These are phyloP conservation scores for Agaricus bisporus DNA, from an alignment of 768 basidiomycete species.

Conservation along the genomic window DNA sequence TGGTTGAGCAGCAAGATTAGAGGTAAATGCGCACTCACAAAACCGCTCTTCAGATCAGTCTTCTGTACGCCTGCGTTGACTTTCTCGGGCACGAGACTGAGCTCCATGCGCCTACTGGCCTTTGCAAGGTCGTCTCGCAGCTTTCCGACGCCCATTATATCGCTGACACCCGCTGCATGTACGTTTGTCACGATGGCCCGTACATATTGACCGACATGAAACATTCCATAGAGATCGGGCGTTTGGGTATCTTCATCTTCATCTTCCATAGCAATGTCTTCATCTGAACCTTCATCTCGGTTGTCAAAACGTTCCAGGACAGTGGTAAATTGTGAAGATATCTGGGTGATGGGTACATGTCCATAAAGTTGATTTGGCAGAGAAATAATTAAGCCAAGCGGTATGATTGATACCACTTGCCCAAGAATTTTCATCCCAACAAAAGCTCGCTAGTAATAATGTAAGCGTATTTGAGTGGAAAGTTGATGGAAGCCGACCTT, in stretches of 20 bases:
- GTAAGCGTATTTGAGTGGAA: background rate
- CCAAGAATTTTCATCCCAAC: conserved; percentile 84
- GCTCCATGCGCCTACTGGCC: conserved; percentile 74
- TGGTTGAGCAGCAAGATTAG: conserved; percentile 9
- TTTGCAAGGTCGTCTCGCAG: conserved; percentile 62
- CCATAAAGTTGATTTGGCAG: conserved; percentile 94
- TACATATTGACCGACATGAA: conserved; percentile 81
- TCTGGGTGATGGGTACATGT: conserved; percentile 91
- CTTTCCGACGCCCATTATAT: conserved; percentile 49
- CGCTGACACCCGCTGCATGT: conserved; percentile 61
- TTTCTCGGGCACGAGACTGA: conserved; percentile 76
- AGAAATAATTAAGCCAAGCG: conserved; percentile 86
- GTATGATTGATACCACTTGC: conserved; percentile 82
- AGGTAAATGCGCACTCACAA: conserved; percentile 44
- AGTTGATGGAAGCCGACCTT: conserved; percentile 45
- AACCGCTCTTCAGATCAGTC: conserved; percentile 68
- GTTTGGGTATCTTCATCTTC: conserved; percentile 36
- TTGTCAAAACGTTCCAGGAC: conserved; percentile 62
- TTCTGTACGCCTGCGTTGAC: conserved; percentile 81
- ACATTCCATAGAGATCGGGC: conserved; percentile 74
- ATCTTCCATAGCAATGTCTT: conserved; percentile 38
- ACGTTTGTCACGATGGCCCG: conserved; percentile 69
- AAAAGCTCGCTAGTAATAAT: conserved; percentile 54
- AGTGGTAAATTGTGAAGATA: conserved; percentile 73
- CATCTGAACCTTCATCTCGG: conserved; percentile 38